phyloP scores from a whole-genome alignment of 345 rosid genomes.

The Sisymbrium irio region DNA sequence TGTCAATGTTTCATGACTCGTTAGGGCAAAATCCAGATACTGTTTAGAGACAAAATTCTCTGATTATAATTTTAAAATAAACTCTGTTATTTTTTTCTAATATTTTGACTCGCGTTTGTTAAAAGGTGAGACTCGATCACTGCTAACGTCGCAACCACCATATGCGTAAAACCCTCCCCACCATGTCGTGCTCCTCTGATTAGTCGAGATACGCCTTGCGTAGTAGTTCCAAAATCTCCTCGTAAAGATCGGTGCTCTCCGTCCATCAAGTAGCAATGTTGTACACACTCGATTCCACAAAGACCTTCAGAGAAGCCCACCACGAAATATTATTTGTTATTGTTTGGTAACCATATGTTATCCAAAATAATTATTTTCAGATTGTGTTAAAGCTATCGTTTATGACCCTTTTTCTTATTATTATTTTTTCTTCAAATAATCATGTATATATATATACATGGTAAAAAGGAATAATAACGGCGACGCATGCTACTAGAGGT shows the following conservation, averaged over 20 bases:
- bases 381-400: neutral
- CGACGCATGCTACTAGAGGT: neutral
- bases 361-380: neutral
- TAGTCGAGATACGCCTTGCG: neutral
- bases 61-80: neutral
- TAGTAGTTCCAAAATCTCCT: constrained; percentile 20
- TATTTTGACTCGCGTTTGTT: neutral
- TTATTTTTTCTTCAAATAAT: neutral
- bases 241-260: neutral
- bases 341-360: neutral
- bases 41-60: neutral
- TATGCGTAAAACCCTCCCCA: constrained; percentile 9
- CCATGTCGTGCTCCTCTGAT: constrained; percentile 11
- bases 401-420: neutral
- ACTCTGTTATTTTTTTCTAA: neutral
- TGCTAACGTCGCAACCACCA: neutral
- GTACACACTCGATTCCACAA: neutral
- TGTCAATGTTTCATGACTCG: neutral
- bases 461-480: neutral
- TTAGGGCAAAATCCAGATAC: neutral
- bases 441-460: neutral
- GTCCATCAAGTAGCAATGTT: neutral
- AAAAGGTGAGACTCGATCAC: neutral
- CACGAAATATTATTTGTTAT: neutral
- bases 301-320: neutral